Base-by-base conservation (phyloP, 257 asterid species). In the Solanum sitiens region DNA sequence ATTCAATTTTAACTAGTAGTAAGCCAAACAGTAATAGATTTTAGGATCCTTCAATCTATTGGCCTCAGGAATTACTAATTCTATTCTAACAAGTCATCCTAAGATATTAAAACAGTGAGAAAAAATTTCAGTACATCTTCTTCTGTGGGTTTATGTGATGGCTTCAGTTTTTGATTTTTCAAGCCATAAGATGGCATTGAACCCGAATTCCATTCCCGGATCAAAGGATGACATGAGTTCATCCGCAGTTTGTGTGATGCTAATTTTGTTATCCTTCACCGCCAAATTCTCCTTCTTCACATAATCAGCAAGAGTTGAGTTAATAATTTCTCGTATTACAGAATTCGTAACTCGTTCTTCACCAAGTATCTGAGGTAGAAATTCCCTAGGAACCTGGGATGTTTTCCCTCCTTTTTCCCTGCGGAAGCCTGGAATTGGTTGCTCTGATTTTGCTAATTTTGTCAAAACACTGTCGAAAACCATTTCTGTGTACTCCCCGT, bases 381-480 rank as follows among this genome's bases (percentile, higher is more conserved):
- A 94, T 12, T 93, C 96, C 92, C 87, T 92, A 3, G 99, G 99
- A 72, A 96, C 94, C 98, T 74, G 44, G 7, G 53, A 74, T 21
- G 83, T 74, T 74, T 74, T 74, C 20, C 98, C 98, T 94, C 98
- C 98, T 75, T 94, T 96, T 50, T 91, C 94, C 88, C 92, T 87
- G 80, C 98, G 98, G 87, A 96, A 96, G 53, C 98, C 98, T 65
- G 98, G 98, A 89, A 96, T 92, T 3, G 98, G 98, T 42, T 98
- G 98, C 68, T 96, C 98, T 67, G 96, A 61, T 45, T 93, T 91
- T 18, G 96, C 98, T 86, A 96, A 90, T 87, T 90, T 95, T 79
- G 92, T 87, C 89, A 96, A 89, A 86, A 93, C 87, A 89, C 92
- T 96, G 15, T 94, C 95, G 87, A 94, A 96, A 87, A 93, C 95